Evolutionary conservation across 2,329 filamentous ascomycete genomes (phyloP), one percentile per base, ranked within the genome.

Genomic region (Aspergillus chevalieri): DNA sequence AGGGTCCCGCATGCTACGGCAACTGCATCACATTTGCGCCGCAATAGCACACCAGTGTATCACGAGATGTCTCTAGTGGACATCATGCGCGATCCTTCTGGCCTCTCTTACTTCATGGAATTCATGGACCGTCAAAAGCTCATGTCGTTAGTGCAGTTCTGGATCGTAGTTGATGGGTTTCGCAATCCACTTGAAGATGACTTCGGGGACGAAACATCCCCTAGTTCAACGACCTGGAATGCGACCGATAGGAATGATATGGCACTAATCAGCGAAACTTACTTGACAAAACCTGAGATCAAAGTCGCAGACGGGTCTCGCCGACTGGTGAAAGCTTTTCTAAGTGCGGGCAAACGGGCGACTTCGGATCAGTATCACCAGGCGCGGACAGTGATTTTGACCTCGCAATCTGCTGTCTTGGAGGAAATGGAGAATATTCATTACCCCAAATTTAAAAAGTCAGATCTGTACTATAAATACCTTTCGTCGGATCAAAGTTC

Each of bases 71-170:
- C 87, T 1, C 75, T 97, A 2, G 81, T 85, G 10, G 90, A 97
- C 56, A 78, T 98, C n/a, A 77, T 98, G 50, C 86, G 91, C 57
- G 90, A 94, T 67, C 82, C 93, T 2, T 87, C 92, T 1, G 92
- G 89, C 0, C 77, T 98, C 7, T 97, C 93, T 2, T 98, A 95
- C 66, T 97, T 98, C 72, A 98, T 98, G 93, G 93, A 98, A 66
- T 97, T 90, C 63, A 98, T 98, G 93, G 93, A 98, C 66, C 84
- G 93, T 39, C 87, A 91, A 65, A 79, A 81, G 14, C 77, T 92
- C 22, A 92, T 97, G 85, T 81, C 87, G 12, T 74, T 96, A 43
- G 91, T 98, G 5, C 93, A 98, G 63, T 98, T 97, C 68, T 98
- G 92, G 90, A 84, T 98, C 38, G 93, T 97, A 3, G 93, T 97